Conservation (phyloP, 306 rosid genomes). For the Fragaria ananassa region DNA sequence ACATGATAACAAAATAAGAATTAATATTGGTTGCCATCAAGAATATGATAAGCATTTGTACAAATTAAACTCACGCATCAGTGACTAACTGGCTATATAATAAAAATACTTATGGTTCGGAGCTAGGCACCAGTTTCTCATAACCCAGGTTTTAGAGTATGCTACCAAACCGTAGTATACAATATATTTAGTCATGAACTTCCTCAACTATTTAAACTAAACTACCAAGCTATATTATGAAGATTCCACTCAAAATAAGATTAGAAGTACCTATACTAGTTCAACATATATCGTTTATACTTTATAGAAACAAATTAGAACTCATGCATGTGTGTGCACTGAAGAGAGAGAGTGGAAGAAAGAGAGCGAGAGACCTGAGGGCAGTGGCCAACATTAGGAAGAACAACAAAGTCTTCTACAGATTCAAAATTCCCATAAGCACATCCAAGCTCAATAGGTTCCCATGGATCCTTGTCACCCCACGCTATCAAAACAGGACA, state of each 20-base stretch:
- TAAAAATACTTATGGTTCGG: background rate
- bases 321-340: background rate
- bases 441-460: slow-evolving; percentile 82
- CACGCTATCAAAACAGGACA: slow-evolving; percentile 89
- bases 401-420: slow-evolving; percentile 80
- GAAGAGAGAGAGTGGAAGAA: slow-evolving; percentile 11
- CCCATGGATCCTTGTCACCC: slow-evolving; percentile 99
- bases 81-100: background rate
- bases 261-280: too few relatives aligned
- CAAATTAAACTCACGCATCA: background rate
- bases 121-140: background rate
- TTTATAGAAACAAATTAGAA: background rate
- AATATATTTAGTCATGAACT: background rate
- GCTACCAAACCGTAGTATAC: background rate
- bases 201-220: background rate
- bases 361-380: slow-evolving; percentile 65
- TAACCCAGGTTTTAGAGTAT: background rate
- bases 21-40: slow-evolving; percentile 11
- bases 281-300: too few relatives aligned
- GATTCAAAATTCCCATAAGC: slow-evolving; percentile 55
- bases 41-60: slow-evolving; percentile 3
- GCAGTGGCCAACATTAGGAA: slow-evolving; percentile 95
- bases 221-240: background rate
- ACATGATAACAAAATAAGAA: slow-evolving; percentile 14
- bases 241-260: background rate